Evolutionary conservation across 306 rosid genomes (phyloP), one percentile per base, ranked within the genome.

Genomic region (Trifolium pratense): DNA sequence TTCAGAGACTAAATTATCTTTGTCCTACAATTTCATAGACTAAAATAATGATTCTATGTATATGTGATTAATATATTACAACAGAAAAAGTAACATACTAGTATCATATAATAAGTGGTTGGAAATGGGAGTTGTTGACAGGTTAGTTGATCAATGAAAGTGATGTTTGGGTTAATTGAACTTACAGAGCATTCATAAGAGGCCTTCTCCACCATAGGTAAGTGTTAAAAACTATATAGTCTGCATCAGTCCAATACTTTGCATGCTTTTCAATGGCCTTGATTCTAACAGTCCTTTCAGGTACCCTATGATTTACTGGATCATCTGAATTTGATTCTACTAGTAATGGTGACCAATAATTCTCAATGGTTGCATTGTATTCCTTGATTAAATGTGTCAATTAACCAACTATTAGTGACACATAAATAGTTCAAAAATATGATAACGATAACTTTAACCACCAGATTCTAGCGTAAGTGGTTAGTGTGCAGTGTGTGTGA

Each of bases 181-280:
- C 93, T 80, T 72, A 81, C 93, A 84, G 34, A 58, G 78, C 92
- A 68, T 83, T 85, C 91, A 88, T 88, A 31, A 63, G 29, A 39
- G 92, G 88, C 49, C 91, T 87, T 87, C 85, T 90, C 98, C 96
- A 92, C 98, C 98, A 90, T 15, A 92, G 88, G 79, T 78, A 88
- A 49, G 95, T 82, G 79, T 90, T 87, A 75, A 90, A 90, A 42
- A 92, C 84, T 15, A 92, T 85, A 39, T 71, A 70, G 68, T 92
- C 92, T 14, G 91, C 89, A 17, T 86, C 79, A 9, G 89, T 87
- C 98, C 98, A 90, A 31, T 83, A 68, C 77, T 63, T 86, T 11
- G 96, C 95, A 73, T 92, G 96, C 68, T 86, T 90, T 76, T 90
- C 92, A 13, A 92, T 92, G 36, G 91, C 87, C 68, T 87, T 83